Conservation (phyloP, 1,284 basidiomycete genomes). For the Sphaerobolus stellatus region DNA sequence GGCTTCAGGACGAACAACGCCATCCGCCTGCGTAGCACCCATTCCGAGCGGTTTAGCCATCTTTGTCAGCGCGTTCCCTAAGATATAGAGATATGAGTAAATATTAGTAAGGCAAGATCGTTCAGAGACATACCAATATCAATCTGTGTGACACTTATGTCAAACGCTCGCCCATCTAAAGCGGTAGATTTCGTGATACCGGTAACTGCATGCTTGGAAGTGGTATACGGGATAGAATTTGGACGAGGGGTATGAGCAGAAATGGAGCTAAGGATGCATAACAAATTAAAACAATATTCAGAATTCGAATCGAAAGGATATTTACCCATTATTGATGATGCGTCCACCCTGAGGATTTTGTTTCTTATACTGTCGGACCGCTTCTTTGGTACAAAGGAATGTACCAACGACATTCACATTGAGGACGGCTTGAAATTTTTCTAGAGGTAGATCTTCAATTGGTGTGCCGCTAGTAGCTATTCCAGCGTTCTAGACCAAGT, state of each 20-base stretch:
- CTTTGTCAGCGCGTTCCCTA: constrained; percentile 67
- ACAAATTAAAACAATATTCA: neutral
- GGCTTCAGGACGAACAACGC: constrained; percentile 56
- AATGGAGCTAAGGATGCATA: constrained; percentile 47
- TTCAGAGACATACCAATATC: constrained; percentile 42
- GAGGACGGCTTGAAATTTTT: constrained; percentile 61
- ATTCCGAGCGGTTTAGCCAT: constrained; percentile 42
- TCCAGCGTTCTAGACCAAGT: constrained; percentile 69
- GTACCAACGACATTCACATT: constrained; percentile 71
- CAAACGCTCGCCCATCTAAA: constrained; percentile 71
- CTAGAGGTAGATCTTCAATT: constrained; percentile 65
- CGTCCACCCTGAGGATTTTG: constrained; percentile 71
- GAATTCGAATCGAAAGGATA: neutral
- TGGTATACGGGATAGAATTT: constrained; percentile 64
- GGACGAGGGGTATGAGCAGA: constrained; percentile 74
- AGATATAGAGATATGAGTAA: constrained; percentile 13
- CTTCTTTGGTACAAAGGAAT: constrained; percentile 78
- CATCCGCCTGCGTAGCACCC: constrained; percentile 70
- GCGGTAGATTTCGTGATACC: constrained; percentile 75
- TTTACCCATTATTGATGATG: constrained; percentile 14
- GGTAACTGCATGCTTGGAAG: constrained; percentile 75
- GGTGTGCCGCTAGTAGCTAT: constrained; percentile 47
- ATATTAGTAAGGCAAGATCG: constrained; percentile 2
- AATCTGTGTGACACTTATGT: constrained; percentile 77
- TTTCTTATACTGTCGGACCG: constrained; percentile 69